Evolutionary conservation across 345 rosid genomes (phyloP), one percentile per base, ranked within the genome.

Genomic region (Brassica carinata): DNA sequence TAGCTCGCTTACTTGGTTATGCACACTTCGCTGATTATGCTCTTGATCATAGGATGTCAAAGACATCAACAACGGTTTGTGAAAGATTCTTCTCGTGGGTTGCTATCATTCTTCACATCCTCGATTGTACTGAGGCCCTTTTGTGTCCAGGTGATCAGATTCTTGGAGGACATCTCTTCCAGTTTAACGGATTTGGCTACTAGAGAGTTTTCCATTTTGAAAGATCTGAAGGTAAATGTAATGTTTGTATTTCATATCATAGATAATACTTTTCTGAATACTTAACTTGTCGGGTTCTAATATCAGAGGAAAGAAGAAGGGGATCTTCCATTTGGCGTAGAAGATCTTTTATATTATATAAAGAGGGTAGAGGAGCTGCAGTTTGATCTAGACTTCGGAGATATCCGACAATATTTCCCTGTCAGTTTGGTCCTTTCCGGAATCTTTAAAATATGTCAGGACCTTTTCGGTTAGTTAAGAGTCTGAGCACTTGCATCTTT

Each of bases 241-340:
- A 33, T 63, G 80, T 76, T 30, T 51, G 7, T 69, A 43, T 77
- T 81, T 77, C 31, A 69, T 31, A 29, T 34, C 40, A 51, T 40
- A 18, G 73, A 10, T n/a, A 51, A 75, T 80, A 33, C 66, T 14
- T 45, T 73, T 17, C 66, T 55, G 75, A 74, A 38, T 77, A 71
- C 48, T 74, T 73, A 69, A 69, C 64, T 74, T 82, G 15, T 11
- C 4, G 71, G 66, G 82, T 38, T 64, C 75, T 75, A 51, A 64
- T 40, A 76, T 82, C 88, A 95, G 99, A 91, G 70, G 72, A 90
- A 90, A 86, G 98, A 95, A 72, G 99, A 95, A 88, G 99, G 97
- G 67, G 93, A 89, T 34, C 64, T 85, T 71, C 92, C 90, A 5
- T 95, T 95, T 85, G 98, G 97, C 45, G 79, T 88, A 66, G 94